Evolutionary conservation across 2,329 filamentous ascomycete species (phyloP).

Genomic region (Ascocoryne sarcoides): DNA sequence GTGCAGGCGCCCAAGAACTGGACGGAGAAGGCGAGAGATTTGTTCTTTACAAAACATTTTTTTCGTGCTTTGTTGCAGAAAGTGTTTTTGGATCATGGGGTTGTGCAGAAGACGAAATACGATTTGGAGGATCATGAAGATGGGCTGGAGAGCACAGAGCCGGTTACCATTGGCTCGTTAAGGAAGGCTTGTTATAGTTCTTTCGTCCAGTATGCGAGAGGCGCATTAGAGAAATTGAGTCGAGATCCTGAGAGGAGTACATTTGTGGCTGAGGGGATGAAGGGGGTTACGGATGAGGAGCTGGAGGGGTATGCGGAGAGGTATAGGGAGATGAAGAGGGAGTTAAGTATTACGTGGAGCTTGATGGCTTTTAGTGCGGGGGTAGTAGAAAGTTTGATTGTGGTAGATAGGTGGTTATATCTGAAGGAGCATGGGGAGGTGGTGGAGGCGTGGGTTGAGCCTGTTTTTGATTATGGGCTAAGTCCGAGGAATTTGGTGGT

Average conservation of each 20-base stretch:
- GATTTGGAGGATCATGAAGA: conserved; percentile 2
- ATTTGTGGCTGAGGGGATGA: conserved; percentile 58
- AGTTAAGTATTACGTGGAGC: conserved; percentile 82
- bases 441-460: conserved; percentile 81
- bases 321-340: conserved; percentile 62
- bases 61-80: conserved; percentile 85
- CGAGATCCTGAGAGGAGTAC: conserved; percentile 48
- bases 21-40: conserved; percentile 69
- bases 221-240: conserved; percentile 68
- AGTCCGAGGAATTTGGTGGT: conserved; percentile 90
- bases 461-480: conserved; percentile 78
- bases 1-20: conserved; percentile 93
- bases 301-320: conserved; percentile 59
- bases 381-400: conserved; percentile 83
- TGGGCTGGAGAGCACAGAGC: conserved; percentile 50
- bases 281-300: conserved; percentile 62
- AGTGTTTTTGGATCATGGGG: conserved; percentile 78
- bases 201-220: conserved; percentile 69
- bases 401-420: conserved; percentile 83
- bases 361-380: conserved; percentile 93
- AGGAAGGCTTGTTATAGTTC: conserved; percentile 70
- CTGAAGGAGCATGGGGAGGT: conserved; percentile 66
- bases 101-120: conserved; percentile 50
- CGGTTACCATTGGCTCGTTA: conserved; percentile 80
- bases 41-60: conserved; percentile 88